A percentile compares a stretch with the other conserved stretches of the same genome.
Conservation (phyloP, 352 stramenopile genomes). For the Pythium vanterpoolii region DNA sequence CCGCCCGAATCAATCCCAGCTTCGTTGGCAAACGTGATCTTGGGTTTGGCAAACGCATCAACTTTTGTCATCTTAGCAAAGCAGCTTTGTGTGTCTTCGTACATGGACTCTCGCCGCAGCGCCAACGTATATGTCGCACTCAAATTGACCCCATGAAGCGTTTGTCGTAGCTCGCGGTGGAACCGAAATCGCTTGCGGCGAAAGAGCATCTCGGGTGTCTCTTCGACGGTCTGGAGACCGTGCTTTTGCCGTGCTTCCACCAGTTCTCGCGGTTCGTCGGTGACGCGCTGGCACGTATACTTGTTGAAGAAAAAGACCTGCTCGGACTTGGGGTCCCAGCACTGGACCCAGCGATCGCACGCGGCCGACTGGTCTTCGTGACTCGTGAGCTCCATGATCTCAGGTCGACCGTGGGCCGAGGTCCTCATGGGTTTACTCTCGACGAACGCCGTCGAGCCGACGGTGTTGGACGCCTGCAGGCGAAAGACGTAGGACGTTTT, state of each 20-base stretch:
- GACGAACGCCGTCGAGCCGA: constrained; percentile 57
- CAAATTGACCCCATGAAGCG: constrained; percentile 30
- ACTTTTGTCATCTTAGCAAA: constrained; percentile 45
- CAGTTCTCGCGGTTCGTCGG: constrained; percentile 52
- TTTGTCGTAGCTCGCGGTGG: constrained; percentile 64
- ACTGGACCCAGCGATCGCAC: constrained; percentile 82
- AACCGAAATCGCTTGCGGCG: constrained; percentile 85
- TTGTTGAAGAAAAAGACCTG: constrained; percentile 90
- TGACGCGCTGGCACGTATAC: constrained; percentile 70
- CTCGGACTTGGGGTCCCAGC: constrained; percentile 83
- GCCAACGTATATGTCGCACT: constrained; percentile 38
- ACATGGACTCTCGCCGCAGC: constrained; percentile 55
- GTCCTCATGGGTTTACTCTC: constrained; percentile 63
- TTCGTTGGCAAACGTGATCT: constrained; percentile 82
- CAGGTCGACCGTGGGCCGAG: constrained; percentile 46
- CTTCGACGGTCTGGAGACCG: constrained; percentile 42
- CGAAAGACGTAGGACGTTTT: constrained; percentile 63
- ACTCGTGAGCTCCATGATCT: constrained; percentile 66
- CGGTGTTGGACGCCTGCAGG: constrained; percentile 61
- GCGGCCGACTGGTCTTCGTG: constrained; percentile 45
- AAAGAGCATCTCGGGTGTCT: constrained; percentile 80
- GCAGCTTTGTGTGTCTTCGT: constrained; percentile 57
- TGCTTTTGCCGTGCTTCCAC: constrained; percentile 34
- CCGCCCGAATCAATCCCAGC: constrained; percentile 85
- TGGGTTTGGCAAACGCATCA: constrained; percentile 65